A percentile compares a stretch with the other conserved stretches of the same genome.
These are phyloP conservation scores for Pseudozyma hubeiensis DNA, from an alignment of 1,284 basidiomycete genomes.

Conservation along the genomic window DNA sequence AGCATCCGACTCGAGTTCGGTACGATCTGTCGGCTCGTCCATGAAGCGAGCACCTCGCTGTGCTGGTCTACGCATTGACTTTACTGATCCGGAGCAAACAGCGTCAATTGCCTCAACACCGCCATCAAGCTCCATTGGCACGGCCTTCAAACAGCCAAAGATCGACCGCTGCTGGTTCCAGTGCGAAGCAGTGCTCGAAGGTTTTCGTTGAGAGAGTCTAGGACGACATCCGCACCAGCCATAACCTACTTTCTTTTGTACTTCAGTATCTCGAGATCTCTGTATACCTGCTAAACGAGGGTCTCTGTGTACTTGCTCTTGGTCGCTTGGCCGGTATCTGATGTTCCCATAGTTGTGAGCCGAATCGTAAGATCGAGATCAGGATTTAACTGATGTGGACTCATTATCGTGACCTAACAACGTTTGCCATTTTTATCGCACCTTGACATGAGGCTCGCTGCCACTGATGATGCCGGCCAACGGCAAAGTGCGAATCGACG, in stretches of 20 bases:
- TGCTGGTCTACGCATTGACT: conserved; percentile 34
- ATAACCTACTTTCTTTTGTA: background rate
- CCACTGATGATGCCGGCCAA: background rate
- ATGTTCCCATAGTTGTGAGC: too few relatives aligned
- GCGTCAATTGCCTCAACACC: background rate
- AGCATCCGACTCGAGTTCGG: conserved; percentile 38
- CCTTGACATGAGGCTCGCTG: background rate
- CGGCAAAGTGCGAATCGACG: background rate
- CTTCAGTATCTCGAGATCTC: background rate
- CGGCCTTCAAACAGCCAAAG: background rate
- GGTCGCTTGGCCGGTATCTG: too few relatives aligned
- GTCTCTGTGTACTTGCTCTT: too few relatives aligned
- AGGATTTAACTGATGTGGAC: too few relatives aligned
- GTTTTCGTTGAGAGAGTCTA: conserved; percentile 22
- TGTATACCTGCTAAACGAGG: too few relatives aligned
- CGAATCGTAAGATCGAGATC: too few relatives aligned
- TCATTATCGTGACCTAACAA: background rate
- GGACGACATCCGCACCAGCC: too few relatives aligned
- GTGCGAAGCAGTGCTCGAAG: conserved; percentile 47
- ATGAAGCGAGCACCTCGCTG: conserved; percentile 35
- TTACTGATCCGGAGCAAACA: conserved; percentile 19
- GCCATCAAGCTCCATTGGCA: too few relatives aligned
- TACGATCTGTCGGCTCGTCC: conserved; percentile 16
- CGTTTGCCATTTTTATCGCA: too few relatives aligned
- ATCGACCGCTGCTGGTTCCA: conserved; percentile 49